Base-by-base conservation (phyloP, 2,329 filamentous ascomycete genomes). In the Hawksworthiomyces lignivorus region DNA sequence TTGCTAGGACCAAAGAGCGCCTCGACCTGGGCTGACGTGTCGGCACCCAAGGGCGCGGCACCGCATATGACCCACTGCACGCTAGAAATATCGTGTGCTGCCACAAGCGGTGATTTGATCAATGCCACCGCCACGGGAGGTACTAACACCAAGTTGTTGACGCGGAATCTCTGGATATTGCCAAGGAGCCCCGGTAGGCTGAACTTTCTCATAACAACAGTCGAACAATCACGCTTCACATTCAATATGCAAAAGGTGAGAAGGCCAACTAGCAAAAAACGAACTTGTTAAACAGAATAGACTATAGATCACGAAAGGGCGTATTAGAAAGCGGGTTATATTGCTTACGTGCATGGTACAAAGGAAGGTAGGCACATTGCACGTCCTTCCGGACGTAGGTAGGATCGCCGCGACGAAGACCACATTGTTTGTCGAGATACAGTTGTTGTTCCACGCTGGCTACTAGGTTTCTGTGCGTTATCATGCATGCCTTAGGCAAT, bases 321-420 rank as follows among this genome's bases (percentile, higher is more conserved):
- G 15, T 12, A 8, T 29, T 5, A 12, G 15, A n/a, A 29, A n/a
- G 15, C 7, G 12, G 7, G 27, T 33, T 27, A 20, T 39, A 28
- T 39, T 37, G 32, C 15, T n/a, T 44, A 5, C 39, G 30, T 7
- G 33, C 46, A 37, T 48, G 46, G 32, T 48, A 48, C 30, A 48
- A 18, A 10, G 46, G 46, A 8, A 48, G 15, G 33, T 29, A 29
- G 7, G 42, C 37, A 32, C 46, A 42, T 6, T 43, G 39, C 45
- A 29, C 27, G 27, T 29, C 27, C 11, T 12, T 6, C 11, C 7
- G 7, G 27, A n/a, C 11, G 11, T 7, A 29, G 27, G 12, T 5
- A 5, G 7, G 7, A n/a, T 29, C 27, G 27, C 27, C 27, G 6
- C 5, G 7, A n/a, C 27, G 27, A 5, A 5, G 6, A n/a, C 27